These are phyloP conservation scores for Linnemannia exigua DNA, from an alignment of 192 early-diverging fungal genomes.

Conservation along the genomic window DNA sequence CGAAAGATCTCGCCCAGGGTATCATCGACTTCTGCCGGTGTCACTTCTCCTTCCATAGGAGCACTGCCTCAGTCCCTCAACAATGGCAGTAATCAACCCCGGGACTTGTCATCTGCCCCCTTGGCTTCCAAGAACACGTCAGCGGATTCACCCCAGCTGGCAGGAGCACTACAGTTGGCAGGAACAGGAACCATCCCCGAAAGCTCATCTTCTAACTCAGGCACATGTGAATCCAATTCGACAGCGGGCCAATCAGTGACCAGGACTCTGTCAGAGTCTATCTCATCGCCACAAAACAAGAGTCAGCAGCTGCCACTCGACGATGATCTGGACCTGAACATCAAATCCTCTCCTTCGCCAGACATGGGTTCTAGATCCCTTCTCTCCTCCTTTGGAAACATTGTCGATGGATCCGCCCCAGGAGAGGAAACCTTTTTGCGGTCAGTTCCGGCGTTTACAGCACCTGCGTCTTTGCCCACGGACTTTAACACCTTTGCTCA, in stretches of 20 bases:
- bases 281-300: background rate
- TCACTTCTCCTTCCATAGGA: background rate
- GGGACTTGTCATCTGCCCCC: background rate
- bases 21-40: background rate
- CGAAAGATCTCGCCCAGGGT: constrained; percentile 53
- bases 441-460: constrained; percentile 27
- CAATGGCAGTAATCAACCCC: constrained; percentile 1
- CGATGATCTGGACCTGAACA: constrained; percentile 32
- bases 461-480: constrained; percentile 35
- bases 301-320: constrained; percentile 9
- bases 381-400: background rate
- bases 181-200: background rate
- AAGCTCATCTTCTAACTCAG: background rate
- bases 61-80: constrained; percentile 15
- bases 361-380: constrained; percentile 25
- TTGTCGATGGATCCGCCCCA: background rate
- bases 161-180: background rate
- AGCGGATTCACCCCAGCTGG: background rate
- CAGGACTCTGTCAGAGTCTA: background rate
- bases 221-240: constrained; percentile 6
- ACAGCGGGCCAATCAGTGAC: background rate
- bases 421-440: constrained; percentile 14
- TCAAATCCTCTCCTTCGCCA: constrained; percentile 47
- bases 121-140: background rate
- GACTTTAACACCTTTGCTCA: constrained; percentile 42